phyloP scores from a whole-genome alignment of 208 protist species.

The Trypanosoma cruzi region DNA sequence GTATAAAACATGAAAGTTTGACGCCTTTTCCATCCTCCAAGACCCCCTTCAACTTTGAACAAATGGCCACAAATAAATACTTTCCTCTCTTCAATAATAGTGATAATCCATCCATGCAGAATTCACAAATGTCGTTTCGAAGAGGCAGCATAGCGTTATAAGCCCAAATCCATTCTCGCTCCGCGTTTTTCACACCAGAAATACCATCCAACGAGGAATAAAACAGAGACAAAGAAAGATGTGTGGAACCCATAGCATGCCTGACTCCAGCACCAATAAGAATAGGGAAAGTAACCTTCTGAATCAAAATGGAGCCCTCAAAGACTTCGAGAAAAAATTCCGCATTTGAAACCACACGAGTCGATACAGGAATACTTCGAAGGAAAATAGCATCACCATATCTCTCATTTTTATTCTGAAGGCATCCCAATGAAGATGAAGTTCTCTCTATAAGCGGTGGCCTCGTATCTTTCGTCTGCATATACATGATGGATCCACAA shows the following conservation, averaged over 20 bases:
- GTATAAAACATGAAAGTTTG: conserved; percentile 21
- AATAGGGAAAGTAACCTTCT: conserved; percentile 20
- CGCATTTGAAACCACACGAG: background rate
- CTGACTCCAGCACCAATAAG: conserved; percentile 4
- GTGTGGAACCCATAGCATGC: background rate
- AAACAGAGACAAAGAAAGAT: conserved; percentile 28
- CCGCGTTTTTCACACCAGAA: background rate
- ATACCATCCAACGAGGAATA: conserved; percentile 11
- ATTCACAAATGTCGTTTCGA: background rate
- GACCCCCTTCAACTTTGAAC: background rate
- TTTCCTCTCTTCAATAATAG: conserved; percentile 17
- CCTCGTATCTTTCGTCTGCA: conserved; percentile 58
- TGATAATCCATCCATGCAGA: conserved; percentile 14
- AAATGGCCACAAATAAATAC: conserved; percentile 28
- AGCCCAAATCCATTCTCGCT: conserved; percentile 27
- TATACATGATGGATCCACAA: conserved; percentile 88
- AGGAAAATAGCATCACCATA: conserved; percentile 15
- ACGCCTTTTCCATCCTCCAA: background rate
- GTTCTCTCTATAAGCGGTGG: conserved; percentile 55
- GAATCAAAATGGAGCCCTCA: conserved; percentile 23
- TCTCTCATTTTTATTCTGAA: background rate
- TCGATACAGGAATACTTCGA: conserved; percentile 11
- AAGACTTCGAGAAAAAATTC: conserved; percentile 30
- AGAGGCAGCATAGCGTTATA: conserved; percentile 14
- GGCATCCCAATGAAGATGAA: conserved; percentile 8